Conservation (phyloP, 306 rosid genomes). For the Neltuma alba region DNA sequence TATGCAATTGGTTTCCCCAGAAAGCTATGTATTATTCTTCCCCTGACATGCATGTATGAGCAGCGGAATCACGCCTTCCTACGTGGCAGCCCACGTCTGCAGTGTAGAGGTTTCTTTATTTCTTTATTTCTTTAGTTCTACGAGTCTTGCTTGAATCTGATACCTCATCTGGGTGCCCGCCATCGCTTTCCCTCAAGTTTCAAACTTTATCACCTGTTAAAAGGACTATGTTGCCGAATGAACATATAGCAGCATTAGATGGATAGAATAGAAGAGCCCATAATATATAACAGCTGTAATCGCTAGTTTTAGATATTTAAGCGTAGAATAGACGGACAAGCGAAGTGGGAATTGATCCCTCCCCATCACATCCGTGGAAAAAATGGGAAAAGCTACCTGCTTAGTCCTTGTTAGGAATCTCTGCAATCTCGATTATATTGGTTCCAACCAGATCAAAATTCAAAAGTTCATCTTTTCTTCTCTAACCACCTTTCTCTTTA, state of each 20-base stretch:
- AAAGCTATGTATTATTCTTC: constrained; percentile 26
- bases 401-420: constrained; percentile 42
- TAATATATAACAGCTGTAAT: not conserved
- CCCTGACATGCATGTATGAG: not conserved
- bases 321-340: constrained; percentile 27
- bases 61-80: constrained; percentile 39
- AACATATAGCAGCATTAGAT: constrained; percentile 15
- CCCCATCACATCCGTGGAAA: constrained; percentile 26
- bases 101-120: not conserved
- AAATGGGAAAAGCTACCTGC: constrained; percentile 24
- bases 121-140: not conserved
- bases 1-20: not conserved
- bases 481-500: not conserved
- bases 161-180: constrained; percentile 21
- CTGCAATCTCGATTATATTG: not conserved
- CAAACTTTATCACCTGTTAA: not conserved
- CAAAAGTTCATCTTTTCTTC: constrained; percentile 3
- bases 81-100: constrained; percentile 10
- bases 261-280: not conserved
- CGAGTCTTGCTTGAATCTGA: constrained; percentile 32
- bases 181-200: not conserved
- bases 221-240: not conserved
- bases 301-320: not conserved
- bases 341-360: constrained; percentile 59
- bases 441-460: constrained; percentile 28